Conservation (phyloP, 768 basidiomycete genomes). For the Suillus spraguei region DNA sequence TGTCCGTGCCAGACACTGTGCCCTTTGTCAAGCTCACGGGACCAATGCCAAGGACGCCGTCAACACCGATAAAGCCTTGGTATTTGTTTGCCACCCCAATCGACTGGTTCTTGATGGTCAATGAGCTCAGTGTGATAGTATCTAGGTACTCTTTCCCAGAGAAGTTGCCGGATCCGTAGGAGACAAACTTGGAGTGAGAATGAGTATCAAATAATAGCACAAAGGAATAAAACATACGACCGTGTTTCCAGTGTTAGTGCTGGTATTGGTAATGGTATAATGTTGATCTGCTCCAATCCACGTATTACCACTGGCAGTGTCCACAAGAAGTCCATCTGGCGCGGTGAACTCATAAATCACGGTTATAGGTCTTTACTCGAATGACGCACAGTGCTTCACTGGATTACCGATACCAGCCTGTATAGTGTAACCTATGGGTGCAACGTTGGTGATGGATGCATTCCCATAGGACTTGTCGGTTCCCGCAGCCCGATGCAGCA, state of each 20-base stretch:
- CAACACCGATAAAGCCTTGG: conserved; percentile 31
- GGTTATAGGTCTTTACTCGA: neutral
- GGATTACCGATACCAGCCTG: conserved; percentile 21
- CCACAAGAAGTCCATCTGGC: conserved; percentile 22
- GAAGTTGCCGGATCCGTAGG: conserved; percentile 25
- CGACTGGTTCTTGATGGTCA: conserved; percentile 28
- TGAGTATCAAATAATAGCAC: neutral
- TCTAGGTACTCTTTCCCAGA: conserved; percentile 23
- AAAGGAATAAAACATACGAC: conserved; percentile 4
- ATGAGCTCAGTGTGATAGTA: conserved; percentile 15
- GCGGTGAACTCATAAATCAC: neutral
- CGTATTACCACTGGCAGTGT: conserved; percentile 24
- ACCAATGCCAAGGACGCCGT: conserved; percentile 33
- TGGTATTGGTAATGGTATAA: conserved; percentile 10
- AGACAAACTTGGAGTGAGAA: conserved; percentile 13
- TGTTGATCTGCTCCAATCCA: conserved; percentile 21
- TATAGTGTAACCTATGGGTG: conserved; percentile 26
- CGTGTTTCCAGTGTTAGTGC: conserved; percentile 9
- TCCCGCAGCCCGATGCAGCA: neutral
- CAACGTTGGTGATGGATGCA: conserved; percentile 13
- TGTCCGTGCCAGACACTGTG: conserved; percentile 4
- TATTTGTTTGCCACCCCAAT: conserved; percentile 34
- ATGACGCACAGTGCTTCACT: conserved; percentile 21
- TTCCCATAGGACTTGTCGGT: neutral
- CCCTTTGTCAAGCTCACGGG: conserved; percentile 9